phyloP scores from a whole-genome alignment of 805 yeast genomes.

The Ogataea pilisensis region DNA sequence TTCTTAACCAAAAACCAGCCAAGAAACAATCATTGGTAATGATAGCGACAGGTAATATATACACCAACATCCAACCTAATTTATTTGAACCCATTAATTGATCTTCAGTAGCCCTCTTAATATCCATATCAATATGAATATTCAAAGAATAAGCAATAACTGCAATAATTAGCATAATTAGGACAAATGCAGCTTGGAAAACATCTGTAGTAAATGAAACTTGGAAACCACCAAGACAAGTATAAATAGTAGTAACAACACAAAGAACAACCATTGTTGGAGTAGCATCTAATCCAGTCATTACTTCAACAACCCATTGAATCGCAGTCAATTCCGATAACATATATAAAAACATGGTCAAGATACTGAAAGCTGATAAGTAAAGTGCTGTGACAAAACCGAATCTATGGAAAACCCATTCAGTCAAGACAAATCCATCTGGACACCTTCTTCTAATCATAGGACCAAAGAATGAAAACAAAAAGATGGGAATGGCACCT shows the following conservation, averaged over 20 bases:
- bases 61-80: conserved; percentile 86
- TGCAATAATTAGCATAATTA: conserved; percentile 63
- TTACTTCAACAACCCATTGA: conserved; percentile 66
- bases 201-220: conserved; percentile 87
- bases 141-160: conserved; percentile 75
- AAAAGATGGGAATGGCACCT: conserved; percentile 78
- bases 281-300: conserved; percentile 75
- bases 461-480: conserved; percentile 85
- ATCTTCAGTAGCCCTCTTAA: conserved; percentile 57
- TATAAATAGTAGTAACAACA: conserved; percentile 81
- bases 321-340: conserved; percentile 83
- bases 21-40: conserved; percentile 86
- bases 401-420: conserved; percentile 86
- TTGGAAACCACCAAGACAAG: conserved; percentile 83
- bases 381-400: conserved; percentile 72
- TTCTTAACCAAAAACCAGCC: conserved; percentile 91
- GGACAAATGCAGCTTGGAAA: conserved; percentile 72
- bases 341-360: conserved; percentile 83
- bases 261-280: conserved; percentile 84
- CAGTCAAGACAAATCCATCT: conserved; percentile 85
- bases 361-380: conserved; percentile 73
- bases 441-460: conserved; percentile 75
- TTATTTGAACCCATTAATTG: conserved; percentile 62
- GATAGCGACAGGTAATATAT: conserved; percentile 81
- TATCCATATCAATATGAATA: conserved; percentile 55